A percentile compares a stretch with the other conserved stretches of the same genome.
phyloP scores from a whole-genome alignment of 352 stramenopile genomes.

The Phytophthora nicotianae region DNA sequence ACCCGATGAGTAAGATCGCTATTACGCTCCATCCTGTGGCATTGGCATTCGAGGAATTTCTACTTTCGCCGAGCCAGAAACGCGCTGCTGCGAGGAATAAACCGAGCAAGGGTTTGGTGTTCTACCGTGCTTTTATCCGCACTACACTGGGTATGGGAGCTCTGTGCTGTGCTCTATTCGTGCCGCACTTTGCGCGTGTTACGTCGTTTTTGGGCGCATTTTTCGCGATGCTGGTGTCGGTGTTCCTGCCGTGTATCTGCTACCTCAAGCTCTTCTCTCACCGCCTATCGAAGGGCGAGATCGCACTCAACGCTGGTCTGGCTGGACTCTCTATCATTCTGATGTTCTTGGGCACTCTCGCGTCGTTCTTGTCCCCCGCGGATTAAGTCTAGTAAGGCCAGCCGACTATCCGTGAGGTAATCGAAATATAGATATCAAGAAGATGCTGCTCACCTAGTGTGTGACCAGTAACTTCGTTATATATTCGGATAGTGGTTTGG shows the following conservation, averaged over 20 bases:
- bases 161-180: constrained; percentile 70
- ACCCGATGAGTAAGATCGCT: constrained; percentile 89
- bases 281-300: constrained; percentile 51
- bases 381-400: constrained; percentile 34
- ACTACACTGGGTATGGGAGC: constrained; percentile 56
- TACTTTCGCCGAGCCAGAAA: constrained; percentile 56
- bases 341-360: constrained; percentile 76
- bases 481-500: constrained; percentile 23
- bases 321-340: constrained; percentile 68
- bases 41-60: constrained; percentile 73
- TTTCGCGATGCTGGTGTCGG: constrained; percentile 83
- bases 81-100: constrained; percentile 31
- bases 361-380: constrained; percentile 76
- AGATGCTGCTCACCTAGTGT: constrained; percentile 12
- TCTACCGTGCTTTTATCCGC: constrained; percentile 73
- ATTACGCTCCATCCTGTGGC: constrained; percentile 85
- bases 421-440: constrained; percentile 23
- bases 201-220: constrained; percentile 87
- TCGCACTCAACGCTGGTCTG: constrained; percentile 59
- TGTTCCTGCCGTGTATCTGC: constrained; percentile 85
- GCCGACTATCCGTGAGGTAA: constrained; percentile 4
- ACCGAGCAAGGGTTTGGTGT: constrained; percentile 37
- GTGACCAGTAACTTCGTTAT: constrained; percentile 15
- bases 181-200: constrained; percentile 85
- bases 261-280: constrained; percentile 86